Evolutionary conservation across 345 rosid species (phyloP).

Genomic region (Hevea brasiliensis): DNA sequence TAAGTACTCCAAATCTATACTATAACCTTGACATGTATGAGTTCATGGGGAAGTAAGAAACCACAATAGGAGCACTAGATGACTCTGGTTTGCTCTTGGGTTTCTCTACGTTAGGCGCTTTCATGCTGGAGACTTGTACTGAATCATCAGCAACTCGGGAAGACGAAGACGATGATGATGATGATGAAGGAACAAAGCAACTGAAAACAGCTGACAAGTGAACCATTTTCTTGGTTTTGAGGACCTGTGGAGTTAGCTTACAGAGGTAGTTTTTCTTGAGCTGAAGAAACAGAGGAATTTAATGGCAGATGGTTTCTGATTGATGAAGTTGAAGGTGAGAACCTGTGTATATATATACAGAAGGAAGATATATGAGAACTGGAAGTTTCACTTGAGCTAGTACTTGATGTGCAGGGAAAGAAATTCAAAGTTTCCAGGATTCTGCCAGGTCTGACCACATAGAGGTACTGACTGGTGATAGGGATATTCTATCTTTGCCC

Average conservation of each 20-base stretch:
- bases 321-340: background rate
- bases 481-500: too few species aligned
- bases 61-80: background rate
- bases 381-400: too few species aligned
- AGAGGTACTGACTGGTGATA: too few species aligned
- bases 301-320: too few species aligned
- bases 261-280: too few species aligned
- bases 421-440: background rate
- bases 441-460: too few species aligned
- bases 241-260: background rate
- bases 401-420: background rate
- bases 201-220: background rate
- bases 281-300: too few species aligned
- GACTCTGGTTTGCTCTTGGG: background rate
- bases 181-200: constrained; percentile 15
- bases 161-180: background rate
- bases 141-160: constrained; percentile 1
- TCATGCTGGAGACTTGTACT: background rate
- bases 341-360: too few species aligned
- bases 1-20: background rate
- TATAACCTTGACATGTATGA: background rate
- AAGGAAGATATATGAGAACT: background rate
- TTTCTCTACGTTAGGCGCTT: background rate
- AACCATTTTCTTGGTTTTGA: constrained; percentile 5
- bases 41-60: background rate